Conservation (phyloP, 129 eudicot genomes). For the Apium graveolens region DNA sequence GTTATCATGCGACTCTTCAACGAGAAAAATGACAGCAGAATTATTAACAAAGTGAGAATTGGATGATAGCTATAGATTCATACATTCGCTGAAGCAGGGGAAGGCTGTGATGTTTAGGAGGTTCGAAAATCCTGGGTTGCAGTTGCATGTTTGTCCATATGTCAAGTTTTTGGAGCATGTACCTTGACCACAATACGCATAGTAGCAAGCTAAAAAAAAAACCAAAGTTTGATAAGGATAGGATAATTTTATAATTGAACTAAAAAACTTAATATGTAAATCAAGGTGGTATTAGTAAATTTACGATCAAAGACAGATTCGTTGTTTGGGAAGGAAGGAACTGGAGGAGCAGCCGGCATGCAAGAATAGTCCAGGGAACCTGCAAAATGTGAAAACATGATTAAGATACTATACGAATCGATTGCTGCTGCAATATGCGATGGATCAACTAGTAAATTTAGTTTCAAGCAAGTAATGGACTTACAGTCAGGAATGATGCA, state of each 20-base stretch:
- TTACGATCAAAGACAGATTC: conserved; percentile 43
- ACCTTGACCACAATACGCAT: too few species aligned
- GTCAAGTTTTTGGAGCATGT: too few species aligned
- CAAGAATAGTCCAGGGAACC: conserved; percentile 61
- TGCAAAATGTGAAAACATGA: too few species aligned
- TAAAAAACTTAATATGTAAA: too few species aligned
- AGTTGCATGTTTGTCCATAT: conserved; percentile 53
- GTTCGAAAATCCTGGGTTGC: conserved; percentile 58
- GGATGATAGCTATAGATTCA: conserved; percentile 8
- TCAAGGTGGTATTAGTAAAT: too few species aligned
- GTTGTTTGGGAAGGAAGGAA: conserved; percentile 51
- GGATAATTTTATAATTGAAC: too few species aligned
- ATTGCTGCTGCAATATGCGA: neutral
- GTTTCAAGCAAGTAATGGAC: neutral
- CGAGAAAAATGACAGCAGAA: neutral
- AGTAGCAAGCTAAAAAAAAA: too few species aligned
- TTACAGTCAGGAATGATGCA: conserved; percentile 79
- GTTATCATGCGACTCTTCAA: neutral
- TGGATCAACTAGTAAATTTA: neutral
- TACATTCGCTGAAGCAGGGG: conserved; percentile 84
- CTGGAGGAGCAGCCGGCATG: conserved; percentile 84
- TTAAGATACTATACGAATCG: neutral
- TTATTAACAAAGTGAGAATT: neutral
- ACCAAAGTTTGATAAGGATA: too few species aligned
- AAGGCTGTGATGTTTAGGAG: conserved; percentile 59